Evolutionary conservation across 768 basidiomycete genomes (phyloP).

Genomic region (Lentinula lateritia): DNA sequence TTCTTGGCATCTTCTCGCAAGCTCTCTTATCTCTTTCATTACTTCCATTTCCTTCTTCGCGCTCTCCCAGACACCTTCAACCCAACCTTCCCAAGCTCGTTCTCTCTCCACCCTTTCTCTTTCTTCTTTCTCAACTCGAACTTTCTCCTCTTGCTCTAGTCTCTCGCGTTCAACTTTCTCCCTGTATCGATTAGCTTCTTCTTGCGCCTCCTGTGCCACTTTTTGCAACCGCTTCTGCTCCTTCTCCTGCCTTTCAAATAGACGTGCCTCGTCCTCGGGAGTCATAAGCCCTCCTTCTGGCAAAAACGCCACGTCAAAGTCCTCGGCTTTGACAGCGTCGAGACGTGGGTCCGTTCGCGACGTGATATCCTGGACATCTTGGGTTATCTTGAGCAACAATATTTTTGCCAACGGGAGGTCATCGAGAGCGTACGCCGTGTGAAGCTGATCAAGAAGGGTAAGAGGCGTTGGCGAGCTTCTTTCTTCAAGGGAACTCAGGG

Average conservation of each 20-base stretch:
- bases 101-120: slow-evolving; percentile 2
- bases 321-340: slow-evolving; percentile 48
- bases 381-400: slow-evolving; percentile 50
- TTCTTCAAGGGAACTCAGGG: background rate
- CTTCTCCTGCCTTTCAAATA: slow-evolving; percentile 26
- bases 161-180: background rate
- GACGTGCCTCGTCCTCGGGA: slow-evolving; percentile 23
- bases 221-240: slow-evolving; percentile 22
- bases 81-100: slow-evolving; percentile 13
- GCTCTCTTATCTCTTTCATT: slow-evolving; percentile 16
- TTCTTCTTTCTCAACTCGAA: background rate
- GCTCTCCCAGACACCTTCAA: slow-evolving; percentile 23
- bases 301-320: slow-evolving; percentile 32
- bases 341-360: slow-evolving; percentile 60
- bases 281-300: slow-evolving; percentile 31
- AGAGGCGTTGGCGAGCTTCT: slow-evolving; percentile 19
- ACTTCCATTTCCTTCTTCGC: slow-evolving; percentile 12
- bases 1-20: slow-evolving; percentile 12
- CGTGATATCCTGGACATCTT: slow-evolving; percentile 51
- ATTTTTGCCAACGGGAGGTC: slow-evolving; percentile 63
- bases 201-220: background rate
- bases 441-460: slow-evolving; percentile 58
- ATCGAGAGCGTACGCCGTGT: slow-evolving; percentile 62
- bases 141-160: slow-evolving; percentile 2
- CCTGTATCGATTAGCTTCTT: background rate